These are phyloP conservation scores for Tricholoma sp. DNA, from an alignment of 768 basidiomycete species.

Conservation along the genomic window DNA sequence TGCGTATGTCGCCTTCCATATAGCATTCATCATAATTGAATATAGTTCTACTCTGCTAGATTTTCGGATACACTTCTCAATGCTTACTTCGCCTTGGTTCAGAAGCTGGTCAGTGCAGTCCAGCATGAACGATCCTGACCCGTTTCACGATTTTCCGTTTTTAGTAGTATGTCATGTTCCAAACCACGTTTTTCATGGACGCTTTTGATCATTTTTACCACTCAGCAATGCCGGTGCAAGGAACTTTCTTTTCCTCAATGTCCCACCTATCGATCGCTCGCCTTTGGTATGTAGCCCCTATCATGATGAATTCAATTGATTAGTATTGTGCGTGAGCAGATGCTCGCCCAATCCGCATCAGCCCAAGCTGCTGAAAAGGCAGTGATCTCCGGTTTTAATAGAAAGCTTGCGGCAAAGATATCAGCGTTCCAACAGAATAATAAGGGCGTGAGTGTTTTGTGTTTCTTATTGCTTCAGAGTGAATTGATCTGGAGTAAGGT, in stretches of 20 bases:
- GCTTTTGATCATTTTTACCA: background rate
- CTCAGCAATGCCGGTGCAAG: conserved; percentile 48
- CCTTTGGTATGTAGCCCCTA: conserved; percentile 27
- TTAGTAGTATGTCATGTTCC: conserved; percentile 23
- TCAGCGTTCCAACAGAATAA: conserved; percentile 37
- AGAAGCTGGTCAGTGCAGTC: conserved; percentile 32
- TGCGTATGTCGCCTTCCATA: conserved; percentile 31
- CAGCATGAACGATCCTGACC: background rate
- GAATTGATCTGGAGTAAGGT: conserved; percentile 25
- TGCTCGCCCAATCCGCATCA: conserved; percentile 37
- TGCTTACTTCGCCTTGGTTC: conserved; percentile 45
- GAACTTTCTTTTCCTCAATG: conserved; percentile 46
- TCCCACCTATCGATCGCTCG: conserved; percentile 37
- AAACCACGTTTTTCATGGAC: background rate
- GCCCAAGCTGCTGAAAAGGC: conserved; percentile 36
- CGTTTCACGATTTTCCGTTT: background rate
- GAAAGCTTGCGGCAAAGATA: conserved; percentile 38
- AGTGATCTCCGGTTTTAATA: conserved; percentile 50
- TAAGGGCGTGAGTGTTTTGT: conserved; percentile 34
- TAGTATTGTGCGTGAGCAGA: conserved; percentile 25
- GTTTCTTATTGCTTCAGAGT: background rate
- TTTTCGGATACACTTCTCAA: conserved; percentile 46
- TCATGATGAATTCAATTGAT: too few species aligned
- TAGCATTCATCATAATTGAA: background rate
- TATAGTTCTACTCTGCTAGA: conserved; percentile 17